Evolutionary conservation across 768 basidiomycete genomes (phyloP).

Genomic region (Pluteus cervinus): DNA sequence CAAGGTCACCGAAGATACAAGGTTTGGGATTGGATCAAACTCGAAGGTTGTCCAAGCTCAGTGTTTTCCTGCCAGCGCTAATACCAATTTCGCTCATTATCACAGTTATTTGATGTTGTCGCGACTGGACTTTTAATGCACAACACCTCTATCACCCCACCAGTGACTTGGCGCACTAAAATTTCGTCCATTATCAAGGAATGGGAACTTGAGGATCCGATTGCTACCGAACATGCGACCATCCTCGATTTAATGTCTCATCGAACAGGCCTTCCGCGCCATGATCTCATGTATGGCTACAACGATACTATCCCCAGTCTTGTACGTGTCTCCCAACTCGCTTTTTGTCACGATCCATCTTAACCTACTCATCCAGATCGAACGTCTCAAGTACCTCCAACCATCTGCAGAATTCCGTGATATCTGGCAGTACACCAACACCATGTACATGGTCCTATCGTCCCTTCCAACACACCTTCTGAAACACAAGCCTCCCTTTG

Average conservation of each 20-base stretch:
- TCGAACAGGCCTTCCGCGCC: constrained; percentile 15
- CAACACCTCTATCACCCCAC: too few species aligned
- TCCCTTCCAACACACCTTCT: constrained; percentile 20
- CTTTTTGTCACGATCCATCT: background rate
- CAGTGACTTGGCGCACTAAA: too few species aligned
- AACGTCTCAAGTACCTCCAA: constrained; percentile 16
- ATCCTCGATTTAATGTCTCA: constrained; percentile 17
- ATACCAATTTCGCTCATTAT: too few species aligned
- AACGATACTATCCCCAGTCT: constrained; percentile 5
- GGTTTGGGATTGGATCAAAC: too few species aligned
- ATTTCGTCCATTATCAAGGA: too few species aligned
- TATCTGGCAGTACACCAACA: constrained; percentile 22
- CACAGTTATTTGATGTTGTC: too few species aligned
- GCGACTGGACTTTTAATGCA: too few species aligned
- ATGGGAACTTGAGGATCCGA: too few species aligned
- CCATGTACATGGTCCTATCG: constrained; percentile 22
- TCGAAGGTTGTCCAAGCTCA: too few species aligned
- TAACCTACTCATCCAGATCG: constrained; percentile 6
- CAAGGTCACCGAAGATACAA: too few species aligned
- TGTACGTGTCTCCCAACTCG: constrained; percentile 4
- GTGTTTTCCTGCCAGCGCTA: too few species aligned
- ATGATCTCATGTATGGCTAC: constrained; percentile 11
- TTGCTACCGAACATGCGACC: too few species aligned
- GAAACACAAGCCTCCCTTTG: constrained; percentile 17
- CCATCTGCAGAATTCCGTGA: constrained; percentile 24